phyloP scores from a whole-genome alignment of 129 eudicot species.

The Helianthus annuus region DNA sequence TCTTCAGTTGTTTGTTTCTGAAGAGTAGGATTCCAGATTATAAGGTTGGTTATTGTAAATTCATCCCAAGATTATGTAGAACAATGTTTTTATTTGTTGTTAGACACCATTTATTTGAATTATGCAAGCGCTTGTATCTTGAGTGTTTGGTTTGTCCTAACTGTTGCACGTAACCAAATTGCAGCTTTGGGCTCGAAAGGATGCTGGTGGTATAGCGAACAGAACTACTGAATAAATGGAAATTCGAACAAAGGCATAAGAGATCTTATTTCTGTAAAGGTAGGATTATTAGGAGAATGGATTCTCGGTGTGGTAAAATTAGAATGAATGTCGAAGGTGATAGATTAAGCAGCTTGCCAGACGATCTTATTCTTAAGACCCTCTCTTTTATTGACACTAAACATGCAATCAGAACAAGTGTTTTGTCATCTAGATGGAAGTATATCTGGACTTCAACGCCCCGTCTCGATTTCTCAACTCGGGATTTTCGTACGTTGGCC shows the following conservation, averaged over 20 bases:
- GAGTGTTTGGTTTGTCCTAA: neutral
- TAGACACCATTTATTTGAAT: neutral
- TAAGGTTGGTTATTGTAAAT: no score
- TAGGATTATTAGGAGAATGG: neutral
- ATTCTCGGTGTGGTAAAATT: neutral
- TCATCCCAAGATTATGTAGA: no score
- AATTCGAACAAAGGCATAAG: neutral
- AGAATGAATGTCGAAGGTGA: neutral
- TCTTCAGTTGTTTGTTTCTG: no score
- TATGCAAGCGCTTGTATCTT: neutral
- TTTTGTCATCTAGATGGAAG: constrained; percentile 13
- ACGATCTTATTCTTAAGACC: constrained; percentile 5
- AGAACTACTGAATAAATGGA: neutral
- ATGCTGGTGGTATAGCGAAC: neutral
- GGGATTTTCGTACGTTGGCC: neutral
- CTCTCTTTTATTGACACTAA: constrained; percentile 3
- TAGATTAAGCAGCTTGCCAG: constrained; percentile 23
- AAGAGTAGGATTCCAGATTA: no score
- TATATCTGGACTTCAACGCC: constrained; percentile 1
- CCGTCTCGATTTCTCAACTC: neutral
- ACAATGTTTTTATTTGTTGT: neutral
- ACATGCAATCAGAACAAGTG: neutral
- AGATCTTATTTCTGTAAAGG: neutral
- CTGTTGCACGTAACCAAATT: neutral
- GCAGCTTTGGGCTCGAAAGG: neutral